Percentiles rank a stretch among this genome's conserved stretches.
Evolutionary conservation across 768 basidiomycete genomes (phyloP).

Genomic region (Collybiopsis luxurians): DNA sequence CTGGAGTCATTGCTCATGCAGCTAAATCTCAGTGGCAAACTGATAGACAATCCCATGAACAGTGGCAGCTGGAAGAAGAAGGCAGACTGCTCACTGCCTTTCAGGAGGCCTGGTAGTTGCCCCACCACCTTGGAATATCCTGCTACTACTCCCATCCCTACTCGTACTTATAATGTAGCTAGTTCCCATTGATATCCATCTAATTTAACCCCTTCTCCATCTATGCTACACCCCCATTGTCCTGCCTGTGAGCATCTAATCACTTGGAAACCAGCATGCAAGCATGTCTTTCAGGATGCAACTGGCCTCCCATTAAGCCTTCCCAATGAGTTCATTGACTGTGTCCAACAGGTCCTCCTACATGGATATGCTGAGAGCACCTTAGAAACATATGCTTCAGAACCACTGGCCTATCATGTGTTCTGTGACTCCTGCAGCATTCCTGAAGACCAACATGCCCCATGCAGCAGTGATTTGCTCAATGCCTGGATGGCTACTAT

Average conservation of each 20-base stretch:
- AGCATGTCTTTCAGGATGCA: not conserved
- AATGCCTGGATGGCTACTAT: constrained; percentile 24
- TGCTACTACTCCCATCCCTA: not conserved
- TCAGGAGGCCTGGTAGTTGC: not conserved
- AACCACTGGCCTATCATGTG: constrained; percentile 34
- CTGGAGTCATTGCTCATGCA: not conserved
- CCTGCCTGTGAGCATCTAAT: constrained; percentile 20
- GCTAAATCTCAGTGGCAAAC: no score
- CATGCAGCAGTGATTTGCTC: constrained; percentile 21
- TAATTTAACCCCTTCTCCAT: constrained; percentile 14
- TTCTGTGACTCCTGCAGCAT: constrained; percentile 33
- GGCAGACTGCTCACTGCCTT: not conserved
- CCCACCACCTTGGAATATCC: not conserved
- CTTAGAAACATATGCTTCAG: constrained; percentile 23
- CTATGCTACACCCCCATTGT: constrained; percentile 22
- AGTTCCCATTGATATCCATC: constrained; percentile 7
- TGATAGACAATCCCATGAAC: not conserved
- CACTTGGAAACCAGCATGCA: constrained; percentile 20
- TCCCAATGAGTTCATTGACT: constrained; percentile 15
- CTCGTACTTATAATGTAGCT: not conserved
- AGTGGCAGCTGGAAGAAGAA: not conserved
- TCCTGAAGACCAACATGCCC: constrained; percentile 28
- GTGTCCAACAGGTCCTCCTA: constrained; percentile 19
- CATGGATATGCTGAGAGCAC: no score
- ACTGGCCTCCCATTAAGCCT: constrained; percentile 2